A percentile compares a stretch with the other conserved stretches of the same genome.
Conservation (phyloP, 2,329 filamentous ascomycete species). For the Pseudogymnoascus sp. region DNA sequence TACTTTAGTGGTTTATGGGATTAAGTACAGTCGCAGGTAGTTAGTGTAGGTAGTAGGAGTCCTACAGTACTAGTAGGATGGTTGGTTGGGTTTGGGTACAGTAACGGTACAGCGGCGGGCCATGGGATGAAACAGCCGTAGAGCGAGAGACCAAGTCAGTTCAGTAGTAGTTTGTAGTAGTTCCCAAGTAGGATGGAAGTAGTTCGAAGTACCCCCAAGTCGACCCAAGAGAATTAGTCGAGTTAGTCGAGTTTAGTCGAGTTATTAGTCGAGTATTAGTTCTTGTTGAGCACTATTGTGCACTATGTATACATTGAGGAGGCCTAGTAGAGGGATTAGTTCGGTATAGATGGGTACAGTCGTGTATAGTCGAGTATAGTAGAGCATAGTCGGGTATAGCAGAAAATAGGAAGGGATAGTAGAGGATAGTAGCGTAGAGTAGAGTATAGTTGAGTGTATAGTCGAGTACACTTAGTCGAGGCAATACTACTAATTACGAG, state of each 20-base stretch:
- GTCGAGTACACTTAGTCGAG: background rate
- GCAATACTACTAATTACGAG: background rate
- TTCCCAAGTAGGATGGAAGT: background rate
- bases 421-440: background rate
- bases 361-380: background rate
- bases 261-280: background rate
- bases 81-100: background rate
- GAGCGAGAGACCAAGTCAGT: constrained; percentile 2
- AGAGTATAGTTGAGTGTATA: background rate
- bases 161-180: background rate
- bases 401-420: background rate
- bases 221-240: background rate
- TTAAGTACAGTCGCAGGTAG: background rate
- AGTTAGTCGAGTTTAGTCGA: too few species aligned
- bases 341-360: background rate
- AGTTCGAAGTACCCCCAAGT: background rate
- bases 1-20: constrained; percentile 7
- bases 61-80: background rate
- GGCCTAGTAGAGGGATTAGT: too few species aligned
- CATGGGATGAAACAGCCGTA: constrained; percentile 8
- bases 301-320: too few species aligned
- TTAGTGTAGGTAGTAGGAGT: background rate
- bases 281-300: too few species aligned
- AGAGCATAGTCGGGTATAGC: too few species aligned
- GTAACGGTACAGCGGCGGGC: background rate